Conservation (phyloP, 208 protist genomes). For the Trypanosoma vivax region DNA sequence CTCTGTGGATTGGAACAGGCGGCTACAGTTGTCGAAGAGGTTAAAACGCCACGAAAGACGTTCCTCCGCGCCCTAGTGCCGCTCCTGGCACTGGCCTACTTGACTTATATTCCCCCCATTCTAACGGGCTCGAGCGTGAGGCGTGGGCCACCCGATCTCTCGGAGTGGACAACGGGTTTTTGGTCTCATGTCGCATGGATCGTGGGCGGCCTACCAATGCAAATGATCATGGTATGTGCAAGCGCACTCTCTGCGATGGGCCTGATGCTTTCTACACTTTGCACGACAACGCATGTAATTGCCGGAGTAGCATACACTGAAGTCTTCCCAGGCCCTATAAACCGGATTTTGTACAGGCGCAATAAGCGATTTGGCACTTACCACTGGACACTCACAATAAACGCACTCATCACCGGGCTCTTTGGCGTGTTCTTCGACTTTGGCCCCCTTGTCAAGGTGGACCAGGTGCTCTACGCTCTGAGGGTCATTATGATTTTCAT, state of each 20-base stretch:
- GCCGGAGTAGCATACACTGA: conserved; percentile 64
- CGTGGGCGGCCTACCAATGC: conserved; percentile 41
- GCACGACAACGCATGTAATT: conserved; percentile 64
- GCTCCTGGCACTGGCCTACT: conserved; percentile 48
- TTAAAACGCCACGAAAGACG: conserved; percentile 52
- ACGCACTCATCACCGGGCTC: conserved; percentile 50
- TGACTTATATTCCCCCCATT: conserved; percentile 73
- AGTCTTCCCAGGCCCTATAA: conserved; percentile 49
- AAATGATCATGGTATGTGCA: conserved; percentile 42
- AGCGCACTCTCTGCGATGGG: conserved; percentile 65
- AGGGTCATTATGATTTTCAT: conserved; percentile 45
- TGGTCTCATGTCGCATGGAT: conserved; percentile 47
- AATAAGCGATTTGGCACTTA: conserved; percentile 64
- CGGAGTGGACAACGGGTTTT: conserved; percentile 63
- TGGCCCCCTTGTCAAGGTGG: conserved; percentile 52
- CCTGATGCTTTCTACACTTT: conserved; percentile 58
- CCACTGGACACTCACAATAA: conserved; percentile 65
- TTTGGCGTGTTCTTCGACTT: conserved; percentile 61
- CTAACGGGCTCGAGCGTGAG: conserved; percentile 52
- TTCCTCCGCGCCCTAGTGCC: conserved; percentile 58
- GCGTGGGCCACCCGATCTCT: conserved; percentile 35
- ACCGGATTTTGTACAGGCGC: conserved; percentile 41
- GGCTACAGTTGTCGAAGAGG: conserved; percentile 58
- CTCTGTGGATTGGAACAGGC: conserved; percentile 78
- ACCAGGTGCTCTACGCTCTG: conserved; percentile 77